Conservation (phyloP, 441 rosid genomes). For the Erodium moschatum region DNA sequence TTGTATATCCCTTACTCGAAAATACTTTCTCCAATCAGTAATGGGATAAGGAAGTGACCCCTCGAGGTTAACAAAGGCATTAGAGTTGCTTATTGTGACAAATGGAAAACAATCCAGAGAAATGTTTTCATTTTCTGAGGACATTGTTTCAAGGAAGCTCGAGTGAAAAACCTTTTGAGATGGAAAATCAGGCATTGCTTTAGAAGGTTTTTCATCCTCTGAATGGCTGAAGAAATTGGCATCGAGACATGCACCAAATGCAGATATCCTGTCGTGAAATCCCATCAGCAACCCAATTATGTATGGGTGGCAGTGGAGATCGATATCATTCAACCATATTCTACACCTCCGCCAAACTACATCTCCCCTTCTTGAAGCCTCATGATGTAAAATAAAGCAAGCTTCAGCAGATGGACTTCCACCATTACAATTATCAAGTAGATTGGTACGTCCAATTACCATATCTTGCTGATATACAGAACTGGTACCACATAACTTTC, state of each 20-base stretch:
- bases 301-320: slow-evolving; percentile 77
- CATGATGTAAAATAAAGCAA: slow-evolving; percentile 52
- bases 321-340: slow-evolving; percentile 51
- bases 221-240: slow-evolving; percentile 23
- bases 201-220: slow-evolving; percentile 26
- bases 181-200: slow-evolving; percentile 33
- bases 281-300: slow-evolving; percentile 48
- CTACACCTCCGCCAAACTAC: slow-evolving; percentile 31
- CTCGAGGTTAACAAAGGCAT: slow-evolving; percentile 47
- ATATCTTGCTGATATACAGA: slow-evolving; percentile 32
- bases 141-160: slow-evolving; percentile 50
- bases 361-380: slow-evolving; percentile 34
- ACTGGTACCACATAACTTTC: slow-evolving; percentile 31
- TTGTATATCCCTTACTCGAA: slow-evolving; percentile 33
- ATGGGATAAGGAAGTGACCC: slow-evolving; percentile 39
- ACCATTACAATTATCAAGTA: slow-evolving; percentile 23
- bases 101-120: slow-evolving; percentile 70
- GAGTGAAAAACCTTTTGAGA: slow-evolving; percentile 71
- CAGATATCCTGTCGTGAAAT: slow-evolving; percentile 44
- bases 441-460: slow-evolving; percentile 22
- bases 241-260: slow-evolving; percentile 28
- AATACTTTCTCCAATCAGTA: slow-evolving; percentile 57
- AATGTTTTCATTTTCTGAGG: slow-evolving; percentile 44
- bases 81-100: slow-evolving; percentile 45
- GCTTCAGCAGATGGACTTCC: slow-evolving; percentile 27